Conservation (phyloP, 2,329 filamentous ascomycete species). For the Huntiella decipiens region DNA sequence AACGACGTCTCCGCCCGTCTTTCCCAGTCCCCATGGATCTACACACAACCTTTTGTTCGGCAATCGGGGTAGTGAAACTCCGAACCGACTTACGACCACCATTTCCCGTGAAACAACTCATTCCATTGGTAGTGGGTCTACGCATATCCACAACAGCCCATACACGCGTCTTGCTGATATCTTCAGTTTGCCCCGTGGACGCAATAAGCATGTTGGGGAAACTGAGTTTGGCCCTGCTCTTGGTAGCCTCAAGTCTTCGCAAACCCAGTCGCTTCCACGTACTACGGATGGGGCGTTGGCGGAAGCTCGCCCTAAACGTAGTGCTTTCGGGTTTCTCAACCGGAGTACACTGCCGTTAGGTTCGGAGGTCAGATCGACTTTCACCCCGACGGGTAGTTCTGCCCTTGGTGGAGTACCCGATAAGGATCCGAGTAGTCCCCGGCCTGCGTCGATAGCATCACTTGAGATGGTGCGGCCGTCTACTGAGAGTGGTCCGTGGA, state of each 20-base stretch:
- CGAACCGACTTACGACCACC: slow-evolving; percentile 10
- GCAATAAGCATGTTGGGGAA: slow-evolving; percentile 22
- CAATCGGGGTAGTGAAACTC: slow-evolving; percentile 12
- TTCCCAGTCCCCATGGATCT: slow-evolving; percentile 44
- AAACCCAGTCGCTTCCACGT: slow-evolving; percentile 61
- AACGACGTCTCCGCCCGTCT: slow-evolving; percentile 32
- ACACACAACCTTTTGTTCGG: slow-evolving; percentile 38
- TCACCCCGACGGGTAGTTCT: slow-evolving; percentile 29
- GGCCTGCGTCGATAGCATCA: slow-evolving; percentile 50
- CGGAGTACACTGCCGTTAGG: slow-evolving; percentile 32
- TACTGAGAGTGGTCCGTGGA: slow-evolving; percentile 56
- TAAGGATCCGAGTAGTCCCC: slow-evolving; percentile 37
- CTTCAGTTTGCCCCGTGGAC: slow-evolving; percentile 37
- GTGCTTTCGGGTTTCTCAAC: slow-evolving; percentile 35
- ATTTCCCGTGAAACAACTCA: slow-evolving; percentile 14
- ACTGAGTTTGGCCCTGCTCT: slow-evolving; percentile 44
- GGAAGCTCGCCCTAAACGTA: slow-evolving; percentile 24
- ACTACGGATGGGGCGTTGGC: slow-evolving; percentile 29
- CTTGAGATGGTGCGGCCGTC: slow-evolving; percentile 58
- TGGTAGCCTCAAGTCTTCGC: slow-evolving; percentile 48
- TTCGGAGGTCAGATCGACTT: slow-evolving; percentile 19
- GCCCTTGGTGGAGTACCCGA: slow-evolving; percentile 34
- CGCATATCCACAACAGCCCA: slow-evolving; percentile 14
- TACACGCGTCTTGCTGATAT: slow-evolving; percentile 28
- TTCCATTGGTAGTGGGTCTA: slow-evolving; percentile 23